A percentile compares a stretch with the other conserved stretches of the same genome.
phyloP scores from a whole-genome alignment of 768 basidiomycete genomes.

The Chlorophyllum brunneum region DNA sequence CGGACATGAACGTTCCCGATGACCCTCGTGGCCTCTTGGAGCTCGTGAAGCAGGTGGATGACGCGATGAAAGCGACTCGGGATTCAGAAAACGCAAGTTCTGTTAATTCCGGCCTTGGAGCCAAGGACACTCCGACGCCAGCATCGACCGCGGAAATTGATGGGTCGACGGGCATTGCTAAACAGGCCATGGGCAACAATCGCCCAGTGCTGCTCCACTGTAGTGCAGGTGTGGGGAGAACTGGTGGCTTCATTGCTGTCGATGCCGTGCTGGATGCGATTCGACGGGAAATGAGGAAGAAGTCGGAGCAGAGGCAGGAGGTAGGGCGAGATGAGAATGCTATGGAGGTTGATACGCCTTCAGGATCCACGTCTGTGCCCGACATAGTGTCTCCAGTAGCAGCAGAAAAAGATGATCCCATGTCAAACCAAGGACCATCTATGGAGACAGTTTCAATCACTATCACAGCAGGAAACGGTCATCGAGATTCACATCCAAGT shows the following conservation, averaged over 20 bases:
- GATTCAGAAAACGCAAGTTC: conserved; percentile 14
- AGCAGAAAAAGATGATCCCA: not conserved
- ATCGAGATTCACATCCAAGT: not conserved
- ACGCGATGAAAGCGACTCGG: conserved; percentile 33
- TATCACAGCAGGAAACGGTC: conserved; percentile 5
- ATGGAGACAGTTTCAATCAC: not conserved
- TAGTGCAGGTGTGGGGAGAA: conserved; percentile 93
- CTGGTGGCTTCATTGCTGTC: conserved; percentile 89
- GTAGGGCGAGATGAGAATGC: conserved; percentile 15
- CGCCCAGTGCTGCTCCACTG: conserved; percentile 80
- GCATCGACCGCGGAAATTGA: conserved; percentile 39
- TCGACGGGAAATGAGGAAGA: conserved; percentile 44
- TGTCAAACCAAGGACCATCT: not conserved
- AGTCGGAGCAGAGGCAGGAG: conserved; percentile 14
- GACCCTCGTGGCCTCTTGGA: conserved; percentile 72
- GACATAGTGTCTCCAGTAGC: conserved; percentile 5
- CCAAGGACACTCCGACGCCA: conserved; percentile 8
- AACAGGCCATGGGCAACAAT: conserved; percentile 42
- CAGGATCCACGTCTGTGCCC: not conserved
- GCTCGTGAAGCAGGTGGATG: conserved; percentile 70
- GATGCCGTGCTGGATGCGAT: conserved; percentile 82
- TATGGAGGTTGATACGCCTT: conserved; percentile 28
- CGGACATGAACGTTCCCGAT: conserved; percentile 93
- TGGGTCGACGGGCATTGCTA: conserved; percentile 49
- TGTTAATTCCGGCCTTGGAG: conserved; percentile 1